Evolutionary conservation across 768 basidiomycete species (phyloP).

Genomic region (Sistotremastrum niveocremeum): DNA sequence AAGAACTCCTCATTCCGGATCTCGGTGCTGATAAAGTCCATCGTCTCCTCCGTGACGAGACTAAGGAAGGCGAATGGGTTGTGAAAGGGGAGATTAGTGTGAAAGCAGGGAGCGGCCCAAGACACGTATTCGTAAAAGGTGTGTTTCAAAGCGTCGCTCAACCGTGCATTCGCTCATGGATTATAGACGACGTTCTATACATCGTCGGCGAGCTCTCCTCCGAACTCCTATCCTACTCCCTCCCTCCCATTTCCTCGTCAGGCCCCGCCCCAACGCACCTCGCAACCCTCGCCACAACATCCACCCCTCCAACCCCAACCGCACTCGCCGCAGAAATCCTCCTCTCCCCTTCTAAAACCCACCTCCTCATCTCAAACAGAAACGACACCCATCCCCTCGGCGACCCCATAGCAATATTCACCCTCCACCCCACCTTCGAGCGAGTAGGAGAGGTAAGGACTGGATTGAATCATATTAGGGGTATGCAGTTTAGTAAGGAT

Average conservation of each 20-base stretch:
- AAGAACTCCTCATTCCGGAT: slow-evolving; percentile 61
- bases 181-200: slow-evolving; percentile 46
- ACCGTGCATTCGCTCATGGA: background rate
- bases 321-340: slow-evolving; percentile 57
- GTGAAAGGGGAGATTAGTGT: slow-evolving; percentile 34
- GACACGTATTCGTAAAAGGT: slow-evolving; percentile 58
- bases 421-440: slow-evolving; percentile 6
- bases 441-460: slow-evolving; percentile 52
- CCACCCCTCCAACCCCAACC: slow-evolving; percentile 18
- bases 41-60: slow-evolving; percentile 29
- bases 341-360: slow-evolving; percentile 23
- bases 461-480: slow-evolving; percentile 57
- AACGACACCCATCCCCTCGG: slow-evolving; percentile 58
- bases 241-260: slow-evolving; percentile 27
- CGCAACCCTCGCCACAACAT: slow-evolving; percentile 20
- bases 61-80: slow-evolving; percentile 32
- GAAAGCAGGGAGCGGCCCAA: slow-evolving; percentile 50
- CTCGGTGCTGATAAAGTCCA: slow-evolving; percentile 62
- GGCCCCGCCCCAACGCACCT: slow-evolving; percentile 20
- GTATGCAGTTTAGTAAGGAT: slow-evolving; percentile 46
- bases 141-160: slow-evolving; percentile 10
- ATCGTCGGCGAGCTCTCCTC: slow-evolving; percentile 55
- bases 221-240: slow-evolving; percentile 39
- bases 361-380: slow-evolving; percentile 64
- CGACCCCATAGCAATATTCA: slow-evolving; percentile 59